Base-by-base conservation (phyloP, 257 asterid species). In the Solanum pinnatisectum region DNA sequence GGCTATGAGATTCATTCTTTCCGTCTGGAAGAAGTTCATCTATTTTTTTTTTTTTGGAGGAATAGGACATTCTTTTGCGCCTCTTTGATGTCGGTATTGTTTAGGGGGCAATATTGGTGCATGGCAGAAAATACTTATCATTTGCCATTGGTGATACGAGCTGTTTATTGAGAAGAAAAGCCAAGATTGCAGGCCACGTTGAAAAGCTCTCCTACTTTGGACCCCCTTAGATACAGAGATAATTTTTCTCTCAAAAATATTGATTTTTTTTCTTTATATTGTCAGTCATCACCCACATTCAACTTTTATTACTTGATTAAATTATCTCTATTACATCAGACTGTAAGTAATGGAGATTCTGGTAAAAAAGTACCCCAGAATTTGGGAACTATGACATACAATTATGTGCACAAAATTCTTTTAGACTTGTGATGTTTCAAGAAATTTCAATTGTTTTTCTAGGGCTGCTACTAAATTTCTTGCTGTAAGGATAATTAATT, bases 1-100 rank as follows among this genome's bases (percentile, higher is more conserved):
- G 87, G 93, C 86, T 87, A 81, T 89, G 94, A 83, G 92, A 92
- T 93, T 90, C 91, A 88, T 94, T 96, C 93, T 90, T 93, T 90
- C 86, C 37, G 46, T 92, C 89, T 94, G 97, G 91, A 91, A 90
- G 87, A 93, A 90, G 91, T 92, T 92, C 91, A 87, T 90, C 88
- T 11, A 71, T 91, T 91, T 49, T 89, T 93, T 89, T 4, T 14
- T 12, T 44, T 4, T 0, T 0, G 42, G 89, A 93, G 93, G 49
- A 85, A 89, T 87, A 85, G 91, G 90, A 91, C 91, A 90, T 88
- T 90, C 92, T 87, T 89, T 92, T 93, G 59, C 77, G 76, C 92
- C 92, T 91, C 91, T 91, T 86, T 78, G 87, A 59, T 81, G 73
- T 87, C 85, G 46, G 16, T 87, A 85, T 89, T 83, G 84, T 87